Percentiles rank a stretch among this genome's conserved stretches.
phyloP scores from a whole-genome alignment of 2,329 filamentous ascomycete genomes.

The Penicillium palitans region DNA sequence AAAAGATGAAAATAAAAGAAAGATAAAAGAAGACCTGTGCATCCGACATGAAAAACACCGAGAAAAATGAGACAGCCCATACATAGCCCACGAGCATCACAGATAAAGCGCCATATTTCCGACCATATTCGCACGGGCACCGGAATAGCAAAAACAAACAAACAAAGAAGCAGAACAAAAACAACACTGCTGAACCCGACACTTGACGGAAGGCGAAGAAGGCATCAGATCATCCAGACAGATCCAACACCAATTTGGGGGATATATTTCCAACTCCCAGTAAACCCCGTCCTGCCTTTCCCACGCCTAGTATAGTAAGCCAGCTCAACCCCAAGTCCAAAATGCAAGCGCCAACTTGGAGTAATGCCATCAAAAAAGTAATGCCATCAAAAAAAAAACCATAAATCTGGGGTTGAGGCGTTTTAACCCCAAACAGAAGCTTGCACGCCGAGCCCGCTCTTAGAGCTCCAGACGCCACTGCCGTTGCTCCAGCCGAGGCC shows the following conservation, averaged over 20 bases:
- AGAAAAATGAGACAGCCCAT: slow-evolving; percentile 15
- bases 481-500: slow-evolving; percentile 74
- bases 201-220: background rate
- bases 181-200: background rate
- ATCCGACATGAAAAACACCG: slow-evolving; percentile 17
- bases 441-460: slow-evolving; percentile 78
- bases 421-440: slow-evolving; percentile 89
- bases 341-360: slow-evolving; percentile 14
- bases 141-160: slow-evolving; percentile 8
- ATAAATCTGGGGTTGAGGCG: background rate
- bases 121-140: slow-evolving; percentile 14
- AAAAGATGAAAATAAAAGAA: background rate
- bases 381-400: background rate
- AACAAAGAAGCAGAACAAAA: slow-evolving; percentile 4
- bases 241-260: background rate
- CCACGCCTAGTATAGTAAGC: background rate
- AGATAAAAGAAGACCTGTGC: slow-evolving; percentile 4
- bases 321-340: slow-evolving; percentile 20
- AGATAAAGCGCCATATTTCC: slow-evolving; percentile 20
- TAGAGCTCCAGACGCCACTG: slow-evolving; percentile 81
- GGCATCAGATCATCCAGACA: slow-evolving; percentile 1
- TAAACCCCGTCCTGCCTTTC: background rate
- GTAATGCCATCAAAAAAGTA: slow-evolving; percentile 3
- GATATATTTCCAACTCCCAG: background rate
- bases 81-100: slow-evolving; percentile 11